Evolutionary conservation across 768 basidiomycete species (phyloP), one percentile per base, ranked within the genome.

Genomic region (Agaricus blazei): DNA sequence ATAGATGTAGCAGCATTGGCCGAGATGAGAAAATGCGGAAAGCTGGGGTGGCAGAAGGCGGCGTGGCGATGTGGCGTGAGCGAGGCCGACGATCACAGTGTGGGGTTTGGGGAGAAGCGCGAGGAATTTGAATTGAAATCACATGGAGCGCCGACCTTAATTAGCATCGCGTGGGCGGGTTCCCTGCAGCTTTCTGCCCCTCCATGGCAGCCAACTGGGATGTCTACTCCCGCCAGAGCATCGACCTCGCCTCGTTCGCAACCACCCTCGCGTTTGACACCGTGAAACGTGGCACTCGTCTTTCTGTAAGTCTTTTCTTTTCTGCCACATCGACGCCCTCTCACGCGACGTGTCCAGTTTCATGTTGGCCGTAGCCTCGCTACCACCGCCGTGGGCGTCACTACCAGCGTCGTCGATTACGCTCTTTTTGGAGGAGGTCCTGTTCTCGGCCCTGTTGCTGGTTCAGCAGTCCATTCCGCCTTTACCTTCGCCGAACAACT

Each of bases 401-500:
- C 83, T 2, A 79, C 85, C 1, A 69, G 79, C 24, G 75, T 76
- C 38, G 73, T 89, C 48, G 88, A 91, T 66, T 72, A 81, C 64
- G 75, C 82, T n/a, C 64, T 89, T 53, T 85, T 88, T 59, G 83
- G 84, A 55, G 82, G 85, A 44, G 71, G 68, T 40, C 69, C 77
- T 34, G 77, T 87, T 45, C 78, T 85, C 8, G 77, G 82, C 8
- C 80, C 81, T 12, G 69, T 81, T 37, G 65, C 88, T 7, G 78
- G 80, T 27, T 75, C 75, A 49, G 83, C 84, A 9, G 77, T 90
- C 31, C 74, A 82, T 12, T 77, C 78, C 19, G 84, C 77, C 28
- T 70, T 92, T 51, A 79, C 81, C 41, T 72, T 88, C 28, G 81
- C 84, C 2, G 90, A 92, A 67, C 79, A 82, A 48, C 70, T 90